These are phyloP conservation scores for Raffaelea arxii DNA, from an alignment of 2,329 filamentous ascomycete species.

Conservation along the genomic window DNA sequence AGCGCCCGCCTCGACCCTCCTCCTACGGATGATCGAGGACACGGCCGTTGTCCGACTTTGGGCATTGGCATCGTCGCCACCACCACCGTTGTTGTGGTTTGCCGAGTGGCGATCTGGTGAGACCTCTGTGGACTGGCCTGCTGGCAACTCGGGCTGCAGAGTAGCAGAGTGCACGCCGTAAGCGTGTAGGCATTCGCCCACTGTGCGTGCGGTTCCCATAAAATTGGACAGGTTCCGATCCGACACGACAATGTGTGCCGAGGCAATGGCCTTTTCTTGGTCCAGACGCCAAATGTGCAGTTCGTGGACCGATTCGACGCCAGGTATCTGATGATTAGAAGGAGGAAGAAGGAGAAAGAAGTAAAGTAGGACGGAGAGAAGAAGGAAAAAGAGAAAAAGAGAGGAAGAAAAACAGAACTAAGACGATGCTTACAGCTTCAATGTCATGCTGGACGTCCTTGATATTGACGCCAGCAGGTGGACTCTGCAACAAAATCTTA, in stretches of 20 bases:
- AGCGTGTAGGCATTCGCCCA: constrained; percentile 60
- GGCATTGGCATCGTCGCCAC: neutral
- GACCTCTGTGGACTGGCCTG: constrained; percentile 7
- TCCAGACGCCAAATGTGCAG: constrained; percentile 66
- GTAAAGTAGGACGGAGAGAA: neutral
- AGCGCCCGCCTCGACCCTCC: constrained; percentile 19
- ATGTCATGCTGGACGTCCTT: constrained; percentile 60
- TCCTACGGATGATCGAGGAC: constrained; percentile 14
- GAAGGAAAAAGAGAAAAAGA: neutral
- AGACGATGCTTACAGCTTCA: constrained; percentile 39
- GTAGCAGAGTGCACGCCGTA: constrained; percentile 66
- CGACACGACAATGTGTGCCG: constrained; percentile 57
- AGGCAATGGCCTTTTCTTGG: constrained; percentile 59
- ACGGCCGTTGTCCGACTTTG: constrained; percentile 1
- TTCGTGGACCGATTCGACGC: constrained; percentile 59
- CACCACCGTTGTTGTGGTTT: neutral
- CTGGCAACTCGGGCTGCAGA: constrained; percentile 51
- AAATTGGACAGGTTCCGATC: constrained; percentile 48
- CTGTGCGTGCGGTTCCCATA: constrained; percentile 47
- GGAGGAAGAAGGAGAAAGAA: constrained; percentile 9
- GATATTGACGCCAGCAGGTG: constrained; percentile 48
- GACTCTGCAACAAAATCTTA: constrained; percentile 57
- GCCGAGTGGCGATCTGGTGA: neutral
- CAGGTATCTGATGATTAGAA: constrained; percentile 50
- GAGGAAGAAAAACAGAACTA: neutral